Conservation (phyloP, 352 stramenopile genomes). For the Phytophthora foliorum region DNA sequence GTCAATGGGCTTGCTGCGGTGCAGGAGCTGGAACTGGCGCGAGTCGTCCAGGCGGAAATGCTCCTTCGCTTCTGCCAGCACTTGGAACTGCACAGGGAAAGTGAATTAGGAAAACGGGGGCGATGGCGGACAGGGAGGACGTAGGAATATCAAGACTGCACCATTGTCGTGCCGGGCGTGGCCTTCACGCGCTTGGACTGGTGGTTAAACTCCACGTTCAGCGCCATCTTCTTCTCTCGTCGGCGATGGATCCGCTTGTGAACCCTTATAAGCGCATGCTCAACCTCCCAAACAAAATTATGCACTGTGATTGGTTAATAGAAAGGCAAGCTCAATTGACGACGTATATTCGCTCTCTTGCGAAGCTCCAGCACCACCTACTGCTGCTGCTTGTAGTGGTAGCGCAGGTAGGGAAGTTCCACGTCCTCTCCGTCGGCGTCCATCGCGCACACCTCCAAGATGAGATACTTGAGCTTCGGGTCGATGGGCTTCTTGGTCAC, state of each 20-base stretch:
- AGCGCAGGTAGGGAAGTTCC: constrained; percentile 96
- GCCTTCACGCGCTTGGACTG: constrained; percentile 82
- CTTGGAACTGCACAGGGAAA: constrained; percentile 64
- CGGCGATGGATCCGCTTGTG: not conserved
- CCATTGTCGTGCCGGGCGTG: constrained; percentile 81
- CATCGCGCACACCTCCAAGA: constrained; percentile 97
- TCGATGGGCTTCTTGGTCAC: constrained; percentile 98
- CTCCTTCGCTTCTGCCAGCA: constrained; percentile 66
- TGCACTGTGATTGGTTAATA: not conserved
- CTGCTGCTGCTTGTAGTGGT: constrained; percentile 78
- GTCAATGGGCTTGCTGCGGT: constrained; percentile 74
- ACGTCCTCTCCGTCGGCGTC: constrained; percentile 97
- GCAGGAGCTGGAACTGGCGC: constrained; percentile 66
- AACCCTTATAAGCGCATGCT: constrained; percentile 11
- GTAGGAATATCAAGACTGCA: constrained; percentile 22
- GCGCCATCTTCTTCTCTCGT: constrained; percentile 56
- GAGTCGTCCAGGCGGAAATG: constrained; percentile 62
- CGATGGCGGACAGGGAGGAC: not conserved
- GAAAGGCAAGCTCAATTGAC: constrained; percentile 2
- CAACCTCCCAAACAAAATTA: constrained; percentile 10
- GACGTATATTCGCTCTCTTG: constrained; percentile 1
- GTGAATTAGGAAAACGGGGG: not conserved
- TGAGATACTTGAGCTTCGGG: constrained; percentile 96
- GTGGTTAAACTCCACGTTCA: constrained; percentile 79
- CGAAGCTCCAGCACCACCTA: constrained; percentile 3